Conservation (phyloP, 2,329 filamentous ascomycete genomes). For the Nectriaceae sp. region DNA sequence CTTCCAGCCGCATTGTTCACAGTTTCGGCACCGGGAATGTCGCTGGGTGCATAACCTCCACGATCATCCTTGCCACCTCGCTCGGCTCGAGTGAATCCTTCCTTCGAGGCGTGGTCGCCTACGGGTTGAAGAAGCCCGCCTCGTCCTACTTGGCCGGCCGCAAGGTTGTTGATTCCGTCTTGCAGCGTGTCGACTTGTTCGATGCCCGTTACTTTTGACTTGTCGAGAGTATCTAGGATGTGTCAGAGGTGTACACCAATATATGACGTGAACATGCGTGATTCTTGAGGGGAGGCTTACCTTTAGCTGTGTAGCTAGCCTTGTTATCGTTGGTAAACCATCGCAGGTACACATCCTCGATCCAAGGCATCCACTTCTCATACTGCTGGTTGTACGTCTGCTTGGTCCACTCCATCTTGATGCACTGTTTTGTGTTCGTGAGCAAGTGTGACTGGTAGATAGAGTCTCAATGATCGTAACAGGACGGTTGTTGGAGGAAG, state of each 20-base stretch:
- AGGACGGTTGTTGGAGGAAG: too few species aligned
- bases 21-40: conserved; percentile 31
- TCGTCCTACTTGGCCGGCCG: conserved; percentile 65
- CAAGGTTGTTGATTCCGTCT: conserved; percentile 65
- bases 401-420: conserved; percentile 56
- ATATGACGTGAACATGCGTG: background rate
- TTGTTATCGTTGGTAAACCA: conserved; percentile 81
- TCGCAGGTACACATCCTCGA: conserved; percentile 71
- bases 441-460: background rate
- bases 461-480: too few species aligned
- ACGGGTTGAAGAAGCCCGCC: conserved; percentile 66
- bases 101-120: conserved; percentile 62
- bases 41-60: conserved; percentile 47
- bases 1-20: conserved; percentile 28
- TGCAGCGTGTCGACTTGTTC: conserved; percentile 68
- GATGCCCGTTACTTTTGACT: conserved; percentile 70
- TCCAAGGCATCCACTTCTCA: conserved; percentile 75
- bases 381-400: conserved; percentile 72
- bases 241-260: conserved; percentile 3
- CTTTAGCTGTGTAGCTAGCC: conserved; percentile 68
- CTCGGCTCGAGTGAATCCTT: conserved; percentile 67
- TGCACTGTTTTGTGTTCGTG: background rate
- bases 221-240: conserved; percentile 60
- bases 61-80: conserved; percentile 63
- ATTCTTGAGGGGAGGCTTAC: conserved; percentile 42